Evolutionary conservation across 495 filamentous ascomycete genomes (phyloP), one percentile per base, ranked within the genome.

Genomic region (Aspergillus steynii): DNA sequence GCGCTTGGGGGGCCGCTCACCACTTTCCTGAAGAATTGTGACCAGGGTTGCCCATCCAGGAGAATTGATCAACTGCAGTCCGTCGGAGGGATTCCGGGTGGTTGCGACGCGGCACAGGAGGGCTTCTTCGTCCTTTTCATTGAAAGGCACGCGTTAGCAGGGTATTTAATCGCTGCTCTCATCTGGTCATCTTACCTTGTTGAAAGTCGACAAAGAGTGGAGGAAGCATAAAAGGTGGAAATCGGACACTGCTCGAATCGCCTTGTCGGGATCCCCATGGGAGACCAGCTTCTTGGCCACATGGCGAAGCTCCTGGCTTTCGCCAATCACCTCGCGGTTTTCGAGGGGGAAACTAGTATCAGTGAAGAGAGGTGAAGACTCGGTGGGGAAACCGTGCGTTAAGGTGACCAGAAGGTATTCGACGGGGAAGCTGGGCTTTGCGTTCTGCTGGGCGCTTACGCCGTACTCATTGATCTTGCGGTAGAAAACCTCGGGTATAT

Each of bases 401-500:
- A 99, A 83, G 6, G 95, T 97, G 56, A 97, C 91, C 32, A 97
- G 86, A 32, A 99, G 83, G 72, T 97, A 99, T 67, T 98, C 96
- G 32, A 96, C 94, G 0, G 95, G 95, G 71, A 99, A 99, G 51
- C 88, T 85, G 3, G 96, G 95, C 68, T 97, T 97, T 29, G 96
- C 95, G 68, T 97, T 98, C 68, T 98, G 91, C 71, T 96, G 96
- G 2, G 98, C 95, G 68, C 90, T 96, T 56, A 88, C 90, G 6
- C 96, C 96, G 68, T 99, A 96, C 71, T 98, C 93, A 72, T 99
- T 98, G 68, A 97, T 93, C 58, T 87, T 84, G 51, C 95, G 87
- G 75, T 93, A 99, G 77, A 98, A 98, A 15, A 99, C 95, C 64
- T 99, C 95, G 2, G 96, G 95, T 48, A 98, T 96, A 68, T 99